Evolutionary conservation across 148 eudicot genomes (phyloP), one percentile per base, ranked within the genome.

Genomic region (Polygonum aviculare): DNA sequence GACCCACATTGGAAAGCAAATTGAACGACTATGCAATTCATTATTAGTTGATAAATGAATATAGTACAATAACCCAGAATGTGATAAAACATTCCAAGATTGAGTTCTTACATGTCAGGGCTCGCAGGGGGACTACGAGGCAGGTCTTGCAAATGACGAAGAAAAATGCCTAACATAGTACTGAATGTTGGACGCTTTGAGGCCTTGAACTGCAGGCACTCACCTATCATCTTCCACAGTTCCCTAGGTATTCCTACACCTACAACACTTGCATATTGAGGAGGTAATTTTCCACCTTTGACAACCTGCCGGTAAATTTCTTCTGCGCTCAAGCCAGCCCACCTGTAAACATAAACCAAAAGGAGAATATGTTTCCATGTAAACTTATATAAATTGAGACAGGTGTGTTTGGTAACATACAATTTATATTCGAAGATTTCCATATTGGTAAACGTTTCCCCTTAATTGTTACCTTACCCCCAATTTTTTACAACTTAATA

Each of bases 241-340:
- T 95, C 98, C 79, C 92, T 87, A 18, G 98, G 98, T 82, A 95
- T 90, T 44, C 98, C 98, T 54, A 90, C 98, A 79, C 98, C 98
- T 48, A 92, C 97, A 59, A 94, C 98, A 81, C 97, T 94, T 41
- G 97, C 93, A 82, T 94, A 94, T 74, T 94, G 98, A 26, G 98
- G 98, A 82, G 98, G 98, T 82, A 90, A 93, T 76, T 81, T 86
- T 74, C 89, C 86, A 44, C 87, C 94, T 85, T 86, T 92, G 65
- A 94, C 91, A 83, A 94, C 97, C 69, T 89, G 83, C 63, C 88
- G 90, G 83, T 92, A 94, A 57, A 94, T 94, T 86, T 94, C 98
- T 81, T 94, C 98, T 52, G 94, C 80, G 80, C 90, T 94, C 80
- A 89, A 84, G 63, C 98, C 96, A 79, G 90, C 88, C 98, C 98